phyloP scores from a whole-genome alignment of 306 rosid genomes.

The Ammopiptanthus mongolicus region DNA sequence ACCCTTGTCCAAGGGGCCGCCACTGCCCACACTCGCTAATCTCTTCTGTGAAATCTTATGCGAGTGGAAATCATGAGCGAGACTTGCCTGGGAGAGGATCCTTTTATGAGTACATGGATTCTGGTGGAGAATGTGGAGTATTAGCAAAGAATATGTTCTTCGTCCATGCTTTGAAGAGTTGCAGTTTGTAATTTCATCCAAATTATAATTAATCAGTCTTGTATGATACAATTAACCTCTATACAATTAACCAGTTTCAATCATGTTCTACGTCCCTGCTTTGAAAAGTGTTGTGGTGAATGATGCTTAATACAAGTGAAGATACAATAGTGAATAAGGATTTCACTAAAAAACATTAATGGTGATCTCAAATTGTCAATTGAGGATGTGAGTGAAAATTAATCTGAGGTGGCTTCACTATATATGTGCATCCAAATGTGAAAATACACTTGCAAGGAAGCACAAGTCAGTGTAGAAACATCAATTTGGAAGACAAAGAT shows the following conservation, averaged over 20 bases:
- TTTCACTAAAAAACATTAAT: too few relatives aligned
- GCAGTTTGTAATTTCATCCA: neutral
- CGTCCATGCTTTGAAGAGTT: conserved; percentile 72
- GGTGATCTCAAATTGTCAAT: neutral
- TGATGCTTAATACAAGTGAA: neutral
- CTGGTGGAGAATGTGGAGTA: conserved; percentile 97
- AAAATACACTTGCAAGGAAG: neutral
- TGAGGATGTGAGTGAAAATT: neutral
- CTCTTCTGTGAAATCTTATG: neutral
- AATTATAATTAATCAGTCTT: neutral
- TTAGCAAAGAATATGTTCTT: conserved; percentile 87
- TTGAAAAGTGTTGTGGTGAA: too few relatives aligned
- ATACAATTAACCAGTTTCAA: too few relatives aligned
- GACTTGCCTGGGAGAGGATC: conserved; percentile 93
- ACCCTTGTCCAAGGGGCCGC: too few relatives aligned
- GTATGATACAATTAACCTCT: neutral
- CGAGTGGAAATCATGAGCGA: conserved; percentile 91
- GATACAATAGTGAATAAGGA: neutral
- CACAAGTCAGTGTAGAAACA: neutral
- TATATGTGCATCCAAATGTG: neutral
- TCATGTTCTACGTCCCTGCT: too few relatives aligned
- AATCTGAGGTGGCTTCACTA: neutral
- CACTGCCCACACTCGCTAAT: too few relatives aligned
- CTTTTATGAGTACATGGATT: conserved; percentile 69
- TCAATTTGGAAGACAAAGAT: neutral